Percentiles rank a stretch among this genome's conserved stretches.
phyloP scores from a whole-genome alignment of 805 yeast species.

The Candida succiphila region DNA sequence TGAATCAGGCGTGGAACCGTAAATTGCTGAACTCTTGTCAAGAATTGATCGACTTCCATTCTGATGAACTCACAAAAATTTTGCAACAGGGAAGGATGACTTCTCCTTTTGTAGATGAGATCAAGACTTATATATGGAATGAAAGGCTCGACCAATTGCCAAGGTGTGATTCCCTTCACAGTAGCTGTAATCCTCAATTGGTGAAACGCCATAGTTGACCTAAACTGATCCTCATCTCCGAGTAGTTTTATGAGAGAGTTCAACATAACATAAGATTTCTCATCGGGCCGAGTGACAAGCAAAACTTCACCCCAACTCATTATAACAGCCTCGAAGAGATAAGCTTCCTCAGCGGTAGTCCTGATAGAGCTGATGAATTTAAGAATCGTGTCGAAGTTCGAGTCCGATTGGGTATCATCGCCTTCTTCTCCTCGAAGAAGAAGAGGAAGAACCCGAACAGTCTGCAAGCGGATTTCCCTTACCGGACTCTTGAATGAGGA shows the following conservation, averaged over 20 bases:
- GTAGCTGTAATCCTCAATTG: constrained; percentile 50
- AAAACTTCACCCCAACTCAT: constrained; percentile 60
- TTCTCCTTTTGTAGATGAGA: constrained; percentile 42
- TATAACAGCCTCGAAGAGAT: constrained; percentile 49
- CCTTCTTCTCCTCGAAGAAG: constrained; percentile 31
- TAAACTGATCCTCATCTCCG: constrained; percentile 55
- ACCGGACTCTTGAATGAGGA: constrained; percentile 28
- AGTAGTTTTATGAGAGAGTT: constrained; percentile 57
- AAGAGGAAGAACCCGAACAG: constrained; percentile 44
- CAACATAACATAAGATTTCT: constrained; percentile 54
- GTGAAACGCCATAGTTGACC: constrained; percentile 59
- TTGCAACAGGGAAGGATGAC: constrained; percentile 42
- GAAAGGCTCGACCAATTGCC: constrained; percentile 72
- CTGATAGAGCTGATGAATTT: constrained; percentile 30
- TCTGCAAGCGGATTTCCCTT: constrained; percentile 46
- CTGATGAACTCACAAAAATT: constrained; percentile 58
- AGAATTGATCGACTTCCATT: constrained; percentile 49
- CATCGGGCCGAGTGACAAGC: constrained; percentile 47
- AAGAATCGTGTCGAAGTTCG: constrained; percentile 35
- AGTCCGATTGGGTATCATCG: constrained; percentile 29
- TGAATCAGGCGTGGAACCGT: constrained; percentile 72
- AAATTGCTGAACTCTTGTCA: constrained; percentile 58
- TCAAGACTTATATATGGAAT: constrained; percentile 62
- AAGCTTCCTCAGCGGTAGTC: constrained; percentile 20
- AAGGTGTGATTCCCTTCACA: constrained; percentile 52